Conservation (phyloP, 345 rosid species). For the Microcos paniculata region DNA sequence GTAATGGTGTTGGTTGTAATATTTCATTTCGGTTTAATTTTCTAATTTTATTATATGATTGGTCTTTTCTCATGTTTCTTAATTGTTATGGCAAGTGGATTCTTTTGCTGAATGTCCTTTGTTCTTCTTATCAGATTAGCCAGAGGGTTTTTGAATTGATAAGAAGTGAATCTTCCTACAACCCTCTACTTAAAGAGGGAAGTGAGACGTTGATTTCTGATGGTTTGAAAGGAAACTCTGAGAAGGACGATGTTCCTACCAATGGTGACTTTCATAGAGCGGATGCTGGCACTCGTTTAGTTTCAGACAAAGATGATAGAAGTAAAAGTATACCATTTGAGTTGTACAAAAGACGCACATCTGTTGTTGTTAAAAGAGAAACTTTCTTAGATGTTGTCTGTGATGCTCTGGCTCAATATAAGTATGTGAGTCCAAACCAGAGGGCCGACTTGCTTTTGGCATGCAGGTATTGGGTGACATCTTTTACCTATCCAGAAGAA, state of each 20-base stretch:
- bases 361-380: conserved; percentile 68
- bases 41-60: not conserved
- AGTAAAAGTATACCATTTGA: conserved; percentile 62
- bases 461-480: conserved; percentile 63
- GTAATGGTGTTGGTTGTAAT: not conserved
- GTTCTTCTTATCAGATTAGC: conserved; percentile 61
- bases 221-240: conserved; percentile 28
- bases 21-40: not conserved
- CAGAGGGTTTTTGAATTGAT: conserved; percentile 75
- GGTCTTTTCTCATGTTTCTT: not conserved
- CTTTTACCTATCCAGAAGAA: not conserved
- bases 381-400: conserved; percentile 81
- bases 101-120: conserved; percentile 4
- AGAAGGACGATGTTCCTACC: conserved; percentile 31
- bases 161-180: conserved; percentile 49
- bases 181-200: conserved; percentile 37
- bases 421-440: conserved; percentile 92
- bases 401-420: conserved; percentile 75
- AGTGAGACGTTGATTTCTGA: conserved; percentile 22
- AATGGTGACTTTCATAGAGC: conserved; percentile 25
- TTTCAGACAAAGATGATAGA: conserved; percentile 31
- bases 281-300: conserved; percentile 16
- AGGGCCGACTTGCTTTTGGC: conserved; percentile 95
- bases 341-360: conserved; percentile 84
- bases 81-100: not conserved